Conservation (phyloP, 208 protist species). For the Trypanosoma rangeli region DNA sequence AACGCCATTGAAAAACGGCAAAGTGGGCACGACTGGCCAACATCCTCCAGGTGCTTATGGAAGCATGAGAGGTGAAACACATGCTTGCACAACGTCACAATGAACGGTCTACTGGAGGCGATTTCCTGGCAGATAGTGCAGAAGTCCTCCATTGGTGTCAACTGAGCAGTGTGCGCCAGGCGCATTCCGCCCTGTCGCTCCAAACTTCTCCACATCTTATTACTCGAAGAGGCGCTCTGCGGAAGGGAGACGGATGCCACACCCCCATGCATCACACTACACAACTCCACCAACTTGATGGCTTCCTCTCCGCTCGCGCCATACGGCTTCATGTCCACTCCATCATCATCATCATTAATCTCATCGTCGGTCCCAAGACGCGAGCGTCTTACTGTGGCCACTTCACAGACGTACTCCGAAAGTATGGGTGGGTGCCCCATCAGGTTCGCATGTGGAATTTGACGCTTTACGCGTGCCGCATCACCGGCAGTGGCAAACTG, state of each 20-base stretch:
- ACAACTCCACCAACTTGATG: constrained; percentile 11
- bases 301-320: background rate
- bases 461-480: constrained; percentile 34
- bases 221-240: background rate
- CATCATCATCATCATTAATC: background rate
- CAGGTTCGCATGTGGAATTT: constrained; percentile 36
- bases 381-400: constrained; percentile 4
- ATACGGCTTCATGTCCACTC: background rate
- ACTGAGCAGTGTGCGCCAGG: background rate
- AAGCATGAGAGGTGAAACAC: constrained; percentile 74
- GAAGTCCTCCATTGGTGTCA: constrained; percentile 30
- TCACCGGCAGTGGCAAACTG: constrained; percentile 33
- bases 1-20: constrained; percentile 81
- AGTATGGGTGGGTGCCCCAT: constrained; percentile 31
- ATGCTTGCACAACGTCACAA: constrained; percentile 78
- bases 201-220: background rate
- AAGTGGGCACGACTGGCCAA: constrained; percentile 62
- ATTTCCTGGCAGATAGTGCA: constrained; percentile 78
- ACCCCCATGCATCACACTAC: background rate
- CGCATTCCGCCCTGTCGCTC: background rate
- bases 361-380: background rate
- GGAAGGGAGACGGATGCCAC: background rate
- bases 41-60: constrained; percentile 41
- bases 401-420: constrained; percentile 41
- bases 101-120: constrained; percentile 31